A percentile compares a stretch with the other conserved stretches of the same genome.
phyloP scores from a whole-genome alignment of 2,329 filamentous ascomycete genomes.

The Penicillium sp. region DNA sequence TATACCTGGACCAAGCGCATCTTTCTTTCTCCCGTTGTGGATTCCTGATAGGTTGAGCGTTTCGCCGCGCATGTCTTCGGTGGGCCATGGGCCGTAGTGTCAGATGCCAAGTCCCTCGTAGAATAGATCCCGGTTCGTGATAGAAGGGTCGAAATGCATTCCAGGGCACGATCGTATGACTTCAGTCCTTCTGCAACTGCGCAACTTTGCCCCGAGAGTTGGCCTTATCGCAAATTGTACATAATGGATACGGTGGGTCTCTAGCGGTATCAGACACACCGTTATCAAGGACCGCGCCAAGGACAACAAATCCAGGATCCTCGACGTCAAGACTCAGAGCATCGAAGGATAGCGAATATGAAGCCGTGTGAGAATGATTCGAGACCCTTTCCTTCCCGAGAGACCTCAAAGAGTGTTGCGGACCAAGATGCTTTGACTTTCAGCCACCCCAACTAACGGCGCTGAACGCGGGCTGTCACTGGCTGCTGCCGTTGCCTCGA shows the following conservation, averaged over 20 bases:
- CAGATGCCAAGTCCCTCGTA: background rate
- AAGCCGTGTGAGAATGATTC: background rate
- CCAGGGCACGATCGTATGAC: background rate
- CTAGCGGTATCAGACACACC: background rate
- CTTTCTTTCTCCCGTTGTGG: background rate
- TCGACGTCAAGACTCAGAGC: background rate
- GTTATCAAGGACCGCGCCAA: background rate
- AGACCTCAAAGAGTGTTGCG: background rate
- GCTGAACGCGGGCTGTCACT: constrained; percentile 13
- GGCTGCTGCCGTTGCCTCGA: constrained; percentile 9
- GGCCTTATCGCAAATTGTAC: background rate
- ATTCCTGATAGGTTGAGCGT: background rate
- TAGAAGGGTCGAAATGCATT: background rate
- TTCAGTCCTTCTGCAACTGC: background rate
- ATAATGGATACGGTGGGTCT: background rate
- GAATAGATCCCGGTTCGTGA: background rate
- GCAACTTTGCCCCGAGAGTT: background rate
- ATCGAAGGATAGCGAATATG: background rate
- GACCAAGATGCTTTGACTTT: constrained; percentile 6
- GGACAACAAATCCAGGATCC: background rate
- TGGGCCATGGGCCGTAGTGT: too few species aligned
- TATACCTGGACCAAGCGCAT: background rate
- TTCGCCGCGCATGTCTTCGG: background rate
- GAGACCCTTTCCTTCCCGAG: background rate
- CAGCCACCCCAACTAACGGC: constrained; percentile 17